These are phyloP conservation scores for Penicillium sp. DNA, from an alignment of 2,329 filamentous ascomycete genomes.

Conservation along the genomic window DNA sequence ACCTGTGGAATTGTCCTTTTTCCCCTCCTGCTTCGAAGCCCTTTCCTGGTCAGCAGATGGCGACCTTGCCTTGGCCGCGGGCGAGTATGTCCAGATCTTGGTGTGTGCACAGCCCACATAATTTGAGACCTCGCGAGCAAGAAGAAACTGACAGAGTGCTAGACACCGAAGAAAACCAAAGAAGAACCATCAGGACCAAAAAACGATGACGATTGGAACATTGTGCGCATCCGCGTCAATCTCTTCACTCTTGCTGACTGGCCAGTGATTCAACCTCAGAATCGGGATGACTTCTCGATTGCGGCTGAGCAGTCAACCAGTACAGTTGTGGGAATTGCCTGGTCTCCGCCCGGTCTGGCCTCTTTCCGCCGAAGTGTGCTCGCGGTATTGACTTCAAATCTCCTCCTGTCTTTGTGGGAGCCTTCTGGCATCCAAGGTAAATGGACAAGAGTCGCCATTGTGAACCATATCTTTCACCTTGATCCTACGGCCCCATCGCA, in stretches of 20 bases:
- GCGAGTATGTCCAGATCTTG: slow-evolving; percentile 58
- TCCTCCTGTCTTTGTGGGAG: slow-evolving; percentile 60
- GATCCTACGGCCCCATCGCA: slow-evolving; percentile 37
- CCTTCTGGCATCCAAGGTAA: slow-evolving; percentile 47
- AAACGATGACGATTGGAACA: slow-evolving; percentile 38
- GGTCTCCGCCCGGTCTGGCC: slow-evolving; percentile 60
- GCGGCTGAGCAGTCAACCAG: slow-evolving; percentile 61
- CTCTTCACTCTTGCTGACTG: slow-evolving; percentile 56
- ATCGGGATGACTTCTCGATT: slow-evolving; percentile 53
- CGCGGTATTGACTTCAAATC: slow-evolving; percentile 58
- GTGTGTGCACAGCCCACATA: slow-evolving; percentile 32
- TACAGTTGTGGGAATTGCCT: slow-evolving; percentile 52
- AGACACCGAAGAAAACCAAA: slow-evolving; percentile 13
- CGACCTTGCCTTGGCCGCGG: slow-evolving; percentile 58
- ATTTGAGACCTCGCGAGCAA: not conserved
- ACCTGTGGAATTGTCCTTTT: slow-evolving; percentile 45
- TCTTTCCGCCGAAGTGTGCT: slow-evolving; percentile 57
- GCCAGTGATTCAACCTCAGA: slow-evolving; percentile 48
- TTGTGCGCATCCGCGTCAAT: slow-evolving; percentile 50
- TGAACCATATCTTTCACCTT: slow-evolving; percentile 52
- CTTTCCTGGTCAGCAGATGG: slow-evolving; percentile 63
- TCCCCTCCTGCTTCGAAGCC: slow-evolving; percentile 55
- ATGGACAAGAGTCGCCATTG: slow-evolving; percentile 56
- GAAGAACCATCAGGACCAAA: slow-evolving; percentile 25
- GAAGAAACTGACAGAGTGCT: not conserved